Base-by-base conservation (phyloP, 495 filamentous ascomycete genomes). In the Letharia lupina region DNA sequence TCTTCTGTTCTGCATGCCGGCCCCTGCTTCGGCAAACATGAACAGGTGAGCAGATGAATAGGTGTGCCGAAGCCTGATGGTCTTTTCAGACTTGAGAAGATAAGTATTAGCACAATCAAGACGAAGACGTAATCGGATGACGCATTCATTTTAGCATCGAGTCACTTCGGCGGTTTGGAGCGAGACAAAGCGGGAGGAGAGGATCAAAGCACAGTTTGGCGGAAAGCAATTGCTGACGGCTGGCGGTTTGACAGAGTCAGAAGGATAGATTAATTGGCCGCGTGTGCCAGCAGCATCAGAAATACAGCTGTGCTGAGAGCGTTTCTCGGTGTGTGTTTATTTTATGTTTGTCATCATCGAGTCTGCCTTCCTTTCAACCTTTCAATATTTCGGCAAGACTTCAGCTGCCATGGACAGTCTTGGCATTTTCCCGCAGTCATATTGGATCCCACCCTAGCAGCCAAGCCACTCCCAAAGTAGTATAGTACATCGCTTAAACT, bases 371-470 rank as follows among this genome's bases (percentile, higher is more conserved):
- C 59, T 0, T 3, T 61, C 42, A 42, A 45, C 59, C 42, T 61
- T 28, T 61, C 42, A 42, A 45, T 40, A 28, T 61, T 28, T 33
- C 18, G 35, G 37, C 4, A 41, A 20, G 37, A 41, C 3, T 61
- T 41, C 58, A 61, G 58, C 58, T 61, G 58, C 2, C 0, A 42
- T 61, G 57, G 33, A 9, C 16, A 0, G 16, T 61, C 58, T 61
- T 61, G 59, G 59, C 59, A 61, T 61, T 28, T 3, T 33, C 6
- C 2, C 59, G 59, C 39, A 61, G 59, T 44, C 59, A 44, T 15
- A 13, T 0, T 28, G 23, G 13, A 54, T 54, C 3, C n/a, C 6
- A 61, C 42, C 39, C 39, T 57, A 57, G 3, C 5, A 37, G 15
- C 31, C n/a, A 45, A 44, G 59, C 59, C 59, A 61, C 59, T 45